phyloP scores from a whole-genome alignment of 2,329 filamentous ascomycete genomes.

The Claviceps digitariae region DNA sequence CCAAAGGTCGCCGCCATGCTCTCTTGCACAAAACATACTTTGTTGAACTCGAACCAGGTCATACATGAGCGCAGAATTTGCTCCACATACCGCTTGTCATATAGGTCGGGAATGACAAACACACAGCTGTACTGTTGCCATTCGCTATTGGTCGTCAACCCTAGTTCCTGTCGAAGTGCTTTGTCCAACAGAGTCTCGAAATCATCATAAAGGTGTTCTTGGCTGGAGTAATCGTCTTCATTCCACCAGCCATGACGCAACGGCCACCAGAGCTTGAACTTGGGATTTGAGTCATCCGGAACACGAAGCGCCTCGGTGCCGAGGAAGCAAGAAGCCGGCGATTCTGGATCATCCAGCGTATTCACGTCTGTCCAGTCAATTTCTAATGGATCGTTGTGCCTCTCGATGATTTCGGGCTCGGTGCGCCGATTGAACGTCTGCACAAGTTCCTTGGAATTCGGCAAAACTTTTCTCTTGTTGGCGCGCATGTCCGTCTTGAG shows the following conservation, averaged over 20 bases:
- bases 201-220: constrained; percentile 72
- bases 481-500: constrained; percentile 81
- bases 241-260: constrained; percentile 79
- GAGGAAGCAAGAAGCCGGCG: constrained; percentile 52
- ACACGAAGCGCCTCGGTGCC: constrained; percentile 74
- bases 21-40: constrained; percentile 90
- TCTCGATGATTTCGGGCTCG: constrained; percentile 73
- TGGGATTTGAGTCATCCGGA: constrained; percentile 75
- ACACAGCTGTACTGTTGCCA: constrained; percentile 90
- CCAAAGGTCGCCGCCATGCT: constrained; percentile 90
- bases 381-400: constrained; percentile 87
- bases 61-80: constrained; percentile 74
- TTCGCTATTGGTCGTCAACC: constrained; percentile 60
- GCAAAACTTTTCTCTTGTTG: constrained; percentile 87
- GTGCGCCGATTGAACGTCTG: constrained; percentile 85
- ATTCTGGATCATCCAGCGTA: constrained; percentile 49
- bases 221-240: constrained; percentile 72
- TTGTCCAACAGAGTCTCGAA: constrained; percentile 78
- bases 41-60: constrained; percentile 77
- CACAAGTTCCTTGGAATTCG: constrained; percentile 94
- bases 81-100: constrained; percentile 87
- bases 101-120: constrained; percentile 93
- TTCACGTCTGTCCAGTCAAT: constrained; percentile 90
- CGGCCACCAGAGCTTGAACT: constrained; percentile 90
- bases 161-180: constrained; percentile 74